A percentile compares a stretch with the other conserved stretches of the same genome.
Evolutionary conservation across 2,329 filamentous ascomycete species (phyloP).

Genomic region (Chaetomiaceae sp.): DNA sequence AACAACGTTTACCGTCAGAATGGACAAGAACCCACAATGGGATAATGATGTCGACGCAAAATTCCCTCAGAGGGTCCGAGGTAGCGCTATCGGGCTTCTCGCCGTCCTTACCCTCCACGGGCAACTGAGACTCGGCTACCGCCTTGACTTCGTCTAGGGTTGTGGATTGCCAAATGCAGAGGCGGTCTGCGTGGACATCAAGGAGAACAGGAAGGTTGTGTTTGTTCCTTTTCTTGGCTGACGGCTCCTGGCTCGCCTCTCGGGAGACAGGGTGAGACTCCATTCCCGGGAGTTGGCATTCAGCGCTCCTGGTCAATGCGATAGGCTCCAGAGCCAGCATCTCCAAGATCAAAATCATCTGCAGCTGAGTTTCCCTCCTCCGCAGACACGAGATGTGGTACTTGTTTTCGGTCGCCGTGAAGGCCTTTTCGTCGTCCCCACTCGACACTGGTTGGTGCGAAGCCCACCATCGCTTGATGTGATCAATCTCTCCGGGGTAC

Average conservation of each 20-base stretch:
- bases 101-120: conserved; percentile 30
- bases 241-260: conserved; percentile 32
- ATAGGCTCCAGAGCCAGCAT: conserved; percentile 64
- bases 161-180: conserved; percentile 81
- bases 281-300: conserved; percentile 44
- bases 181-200: conserved; percentile 69
- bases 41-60: conserved; percentile 74
- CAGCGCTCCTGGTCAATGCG: conserved; percentile 37
- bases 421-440: conserved; percentile 45
- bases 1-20: background rate
- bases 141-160: conserved; percentile 54
- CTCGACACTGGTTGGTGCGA: conserved; percentile 45
- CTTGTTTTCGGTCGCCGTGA: conserved; percentile 51
- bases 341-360: conserved; percentile 75
- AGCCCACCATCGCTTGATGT: conserved; percentile 68
- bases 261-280: conserved; percentile 34
- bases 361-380: conserved; percentile 72
- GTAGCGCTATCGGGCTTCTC: conserved; percentile 39
- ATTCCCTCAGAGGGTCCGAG: conserved; percentile 65
- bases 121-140: conserved; percentile 44
- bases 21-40: conserved; percentile 69
- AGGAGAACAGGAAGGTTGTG: conserved; percentile 62
- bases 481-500: conserved; percentile 61
- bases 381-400: conserved; percentile 61
- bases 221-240: conserved; percentile 52